Percentiles rank a stretch among this genome's conserved stretches.
These are phyloP conservation scores for Lichtheimia corymbifera DNA, from an alignment of 371 early-diverging fungal genomes.

Conservation along the genomic window DNA sequence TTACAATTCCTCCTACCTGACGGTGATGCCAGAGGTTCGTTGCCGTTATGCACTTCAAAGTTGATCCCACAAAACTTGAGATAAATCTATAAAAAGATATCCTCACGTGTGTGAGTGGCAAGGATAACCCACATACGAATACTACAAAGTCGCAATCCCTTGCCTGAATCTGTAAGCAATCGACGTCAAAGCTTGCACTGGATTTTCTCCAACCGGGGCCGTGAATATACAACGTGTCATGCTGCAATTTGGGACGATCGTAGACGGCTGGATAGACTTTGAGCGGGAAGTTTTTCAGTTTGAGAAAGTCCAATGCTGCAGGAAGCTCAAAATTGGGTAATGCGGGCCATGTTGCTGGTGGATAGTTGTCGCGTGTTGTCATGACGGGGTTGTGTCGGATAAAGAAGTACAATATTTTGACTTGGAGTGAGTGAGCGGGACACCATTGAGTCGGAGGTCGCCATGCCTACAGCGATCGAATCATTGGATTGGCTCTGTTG, in stretches of 20 bases:
- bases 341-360: constrained; percentile 79
- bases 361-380: constrained; percentile 46
- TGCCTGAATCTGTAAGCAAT: constrained; percentile 48
- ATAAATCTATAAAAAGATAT: constrained; percentile 32
- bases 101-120: not conserved
- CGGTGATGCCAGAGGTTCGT: constrained; percentile 49
- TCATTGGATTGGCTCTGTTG: no score
- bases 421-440: no score
- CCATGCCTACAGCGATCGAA: no score
- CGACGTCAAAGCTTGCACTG: constrained; percentile 46
- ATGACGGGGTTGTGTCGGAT: not conserved
- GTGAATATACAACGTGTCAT: constrained; percentile 47
- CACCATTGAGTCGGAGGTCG: no score
- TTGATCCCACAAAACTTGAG: constrained; percentile 46
- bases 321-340: constrained; percentile 45
- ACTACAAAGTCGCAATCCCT: not conserved
- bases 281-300: constrained; percentile 46
- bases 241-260: constrained; percentile 26
- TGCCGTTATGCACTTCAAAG: constrained; percentile 30
- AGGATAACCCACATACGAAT: not conserved
- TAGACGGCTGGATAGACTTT: constrained; percentile 44
- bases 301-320: constrained; percentile 41
- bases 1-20: constrained; percentile 24
- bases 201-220: constrained; percentile 45
- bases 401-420: no score